Base-by-base conservation (phyloP, 140 eudicot genomes). In the Flaveria floridana region DNA sequence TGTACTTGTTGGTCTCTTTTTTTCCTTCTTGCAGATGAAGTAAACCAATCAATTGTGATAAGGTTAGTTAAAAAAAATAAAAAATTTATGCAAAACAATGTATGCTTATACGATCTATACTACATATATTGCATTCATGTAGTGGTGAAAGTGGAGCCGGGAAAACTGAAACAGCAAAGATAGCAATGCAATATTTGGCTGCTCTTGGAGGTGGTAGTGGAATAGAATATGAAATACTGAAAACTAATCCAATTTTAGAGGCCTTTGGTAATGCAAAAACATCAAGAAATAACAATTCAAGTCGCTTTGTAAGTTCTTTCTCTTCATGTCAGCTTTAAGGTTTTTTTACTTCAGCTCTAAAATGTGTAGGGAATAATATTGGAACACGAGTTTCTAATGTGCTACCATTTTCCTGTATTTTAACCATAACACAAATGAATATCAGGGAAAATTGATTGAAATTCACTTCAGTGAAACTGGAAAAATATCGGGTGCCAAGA, bases 71-170 rank as follows among this genome's bases (percentile, higher is more conserved):
- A 57, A 52, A 52, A 19, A 62, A 21, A 21, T n/a, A n/a, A n/a
- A n/a, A n/a, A n/a, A n/a, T 21, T 21, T 47, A 25, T 64, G 6
- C 25, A 19, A 71, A 37, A 4, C 7, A 28, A 48, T 68, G 46
- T 39, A 50, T 71, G 65, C 46, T 28, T 39, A 34, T 72, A 61
- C 59, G 74, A 39, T 42, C 71, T 50, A 6, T n/a, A 15, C 39
- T 25, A 5, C 47, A 11, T 39, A 21, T 79, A 52, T 37, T 19
- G 11, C 34, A 18, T 61, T 70, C 52, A 72, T 79, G 8, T 7
- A 94, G 99, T 81, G 99, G 99, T 78, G 99, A 94, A 89, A 94
- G 99, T 71, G 99, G 99, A 79, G 99, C 99, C 48, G 99, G 99
- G 39, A 94, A 94, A 76, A 94, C 99, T 42, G 99, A 94, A 84